Evolutionary conservation across 2,329 filamentous ascomycete genomes (phyloP), one percentile per base, ranked within the genome.

Genomic region (Gnomoniopsis smithogilvyi): DNA sequence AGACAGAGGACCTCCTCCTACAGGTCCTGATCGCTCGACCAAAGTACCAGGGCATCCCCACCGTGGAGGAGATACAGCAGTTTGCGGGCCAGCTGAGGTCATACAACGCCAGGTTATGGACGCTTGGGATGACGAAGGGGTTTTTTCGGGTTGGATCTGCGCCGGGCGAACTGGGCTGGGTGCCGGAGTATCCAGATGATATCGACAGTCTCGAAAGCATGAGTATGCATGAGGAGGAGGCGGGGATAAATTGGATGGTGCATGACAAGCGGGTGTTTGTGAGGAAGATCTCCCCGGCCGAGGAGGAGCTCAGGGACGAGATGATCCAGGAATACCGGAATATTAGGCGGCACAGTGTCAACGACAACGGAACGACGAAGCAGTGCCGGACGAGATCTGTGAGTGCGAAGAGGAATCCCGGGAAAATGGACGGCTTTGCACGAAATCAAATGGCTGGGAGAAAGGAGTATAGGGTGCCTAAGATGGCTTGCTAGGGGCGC

Each of bases 1-100:
- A 49, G 45, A 56, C 47, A 22, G 54, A 56, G 15, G 54, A 56
- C 34, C 54, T 56, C 12, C 54, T 56, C 7, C 46, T 49, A 15
- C 22, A 46, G 15, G 45, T 56, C 19, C 54, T 56, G 26, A 36
- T 56, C 8, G 54, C 54, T 10, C 21, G 54, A 15, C 54, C 45
- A 12, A 33, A 56, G 45, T 50, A 56, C 21, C 43, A 56, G 21
- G 48, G 45, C 8, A 33, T 56, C 6, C 54, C 54, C 15, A 48
- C 54, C n/a, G 54, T 33, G 3, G 33, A 36, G 2, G 45, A 56
- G 21, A 36, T 56, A 2, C 54, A 36, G 26, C 45, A 56, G 21
- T 50, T 56, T 19, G 54, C 54, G 17, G 17, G 34, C 15, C 45
- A 56, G 54, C 54, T 56, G 33, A 45, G 46, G 14, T 33, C 15